phyloP scores from a whole-genome alignment of 345 rosid genomes.

The Eucalyptus fibrosa region DNA sequence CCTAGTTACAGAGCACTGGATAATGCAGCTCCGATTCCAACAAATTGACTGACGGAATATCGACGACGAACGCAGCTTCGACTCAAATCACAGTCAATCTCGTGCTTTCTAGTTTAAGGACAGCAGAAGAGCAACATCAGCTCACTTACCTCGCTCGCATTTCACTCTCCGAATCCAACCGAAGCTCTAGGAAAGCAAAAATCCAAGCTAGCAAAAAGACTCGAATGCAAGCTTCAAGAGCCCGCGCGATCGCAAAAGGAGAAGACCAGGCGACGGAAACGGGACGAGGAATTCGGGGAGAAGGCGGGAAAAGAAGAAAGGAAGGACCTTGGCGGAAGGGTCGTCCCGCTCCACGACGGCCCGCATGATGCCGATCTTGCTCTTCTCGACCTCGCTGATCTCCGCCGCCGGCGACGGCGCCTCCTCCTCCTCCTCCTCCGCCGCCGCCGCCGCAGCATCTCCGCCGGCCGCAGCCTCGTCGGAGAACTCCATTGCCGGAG shows the following conservation, averaged over 20 bases:
- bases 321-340: constrained; percentile 51
- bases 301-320: background rate
- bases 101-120: background rate
- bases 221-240: too few relatives aligned
- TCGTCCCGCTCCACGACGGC: constrained; percentile 65
- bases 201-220: background rate
- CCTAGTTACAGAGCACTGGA: background rate
- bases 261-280: background rate
- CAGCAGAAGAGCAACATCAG: background rate
- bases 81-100: background rate
- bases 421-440: background rate
- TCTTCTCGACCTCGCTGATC: constrained; percentile 52
- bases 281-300: background rate
- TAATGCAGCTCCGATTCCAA: background rate
- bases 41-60: background rate
- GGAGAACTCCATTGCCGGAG: background rate
- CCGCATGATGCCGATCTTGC: constrained; percentile 75
- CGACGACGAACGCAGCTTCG: background rate
- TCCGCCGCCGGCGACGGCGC: background rate
- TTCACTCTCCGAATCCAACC: background rate
- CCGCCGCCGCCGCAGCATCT: background rate
- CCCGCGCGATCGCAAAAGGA: background rate
- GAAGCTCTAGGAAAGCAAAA: background rate
- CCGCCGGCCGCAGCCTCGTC: background rate
- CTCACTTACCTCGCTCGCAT: background rate